Evolutionary conservation across 129 eudicot species (phyloP).

Genomic region (Flaveria trinervia): DNA sequence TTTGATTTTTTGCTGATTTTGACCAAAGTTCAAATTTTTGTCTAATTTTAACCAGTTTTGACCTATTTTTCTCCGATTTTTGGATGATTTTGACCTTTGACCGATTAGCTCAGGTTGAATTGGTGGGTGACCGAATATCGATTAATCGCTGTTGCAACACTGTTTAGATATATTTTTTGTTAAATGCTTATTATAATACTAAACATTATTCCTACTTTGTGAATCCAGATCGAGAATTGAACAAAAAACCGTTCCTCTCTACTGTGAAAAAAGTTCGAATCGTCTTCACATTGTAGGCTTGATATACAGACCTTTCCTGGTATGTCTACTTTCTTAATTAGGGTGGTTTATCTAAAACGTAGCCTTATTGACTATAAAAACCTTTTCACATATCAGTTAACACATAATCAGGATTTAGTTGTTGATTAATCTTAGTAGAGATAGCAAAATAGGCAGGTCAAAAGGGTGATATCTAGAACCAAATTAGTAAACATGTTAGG

Average conservation of each 20-base stretch:
- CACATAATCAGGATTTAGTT: neutral
- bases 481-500: neutral
- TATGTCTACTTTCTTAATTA: slow-evolving; percentile 32
- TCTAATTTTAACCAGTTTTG: no score
- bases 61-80: no score
- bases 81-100: no score
- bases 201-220: slow-evolving; percentile 9
- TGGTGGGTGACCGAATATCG: no score
- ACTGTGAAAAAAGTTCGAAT: slow-evolving; percentile 66
- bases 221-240: slow-evolving; percentile 50
- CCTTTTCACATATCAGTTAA: neutral
- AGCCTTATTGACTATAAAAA: neutral
- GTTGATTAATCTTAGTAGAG: neutral
- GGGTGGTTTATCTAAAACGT: neutral
- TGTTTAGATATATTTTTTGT: neutral
- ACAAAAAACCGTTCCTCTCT: slow-evolving; percentile 49
- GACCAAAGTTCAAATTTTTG: no score
- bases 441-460: neutral
- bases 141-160: no score
- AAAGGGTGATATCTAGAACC: neutral
- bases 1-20: no score
- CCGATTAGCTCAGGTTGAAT: no score
- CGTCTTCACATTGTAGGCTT: slow-evolving; percentile 57
- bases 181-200: neutral
- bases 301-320: slow-evolving; percentile 89